Percentiles rank a stretch among this genome's conserved stretches.
phyloP scores from a whole-genome alignment of 2,329 filamentous ascomycete genomes.

The Hypoxylon sp. region DNA sequence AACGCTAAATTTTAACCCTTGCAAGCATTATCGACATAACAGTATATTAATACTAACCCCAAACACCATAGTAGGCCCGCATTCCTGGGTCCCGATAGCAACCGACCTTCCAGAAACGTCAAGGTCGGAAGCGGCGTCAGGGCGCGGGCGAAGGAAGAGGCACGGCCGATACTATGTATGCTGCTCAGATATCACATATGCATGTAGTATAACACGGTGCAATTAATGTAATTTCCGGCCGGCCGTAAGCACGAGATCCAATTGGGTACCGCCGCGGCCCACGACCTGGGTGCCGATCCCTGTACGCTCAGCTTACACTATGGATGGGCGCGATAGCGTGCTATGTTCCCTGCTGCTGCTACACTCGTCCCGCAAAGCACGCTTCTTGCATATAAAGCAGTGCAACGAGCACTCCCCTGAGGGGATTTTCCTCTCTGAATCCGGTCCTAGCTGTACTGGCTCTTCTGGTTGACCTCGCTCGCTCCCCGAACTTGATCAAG shows the following conservation, averaged over 20 bases:
- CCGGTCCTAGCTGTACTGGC: constrained; percentile 14
- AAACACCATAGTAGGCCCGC: no score
- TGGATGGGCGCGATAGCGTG: constrained; percentile 35
- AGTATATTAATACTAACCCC: no score
- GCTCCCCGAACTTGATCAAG: constrained; percentile 18
- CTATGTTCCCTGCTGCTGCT: constrained; percentile 9
- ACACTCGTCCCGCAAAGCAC: neutral
- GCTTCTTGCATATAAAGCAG: constrained; percentile 22
- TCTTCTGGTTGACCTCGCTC: constrained; percentile 18
- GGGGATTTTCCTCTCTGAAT: constrained; percentile 4
- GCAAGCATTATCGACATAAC: no score
- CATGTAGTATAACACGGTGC: constrained; percentile 5
- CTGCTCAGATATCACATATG: constrained; percentile 1
- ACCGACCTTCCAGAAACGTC: constrained; percentile 37
- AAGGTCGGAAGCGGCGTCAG: constrained; percentile 28
- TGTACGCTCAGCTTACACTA: constrained; percentile 29
- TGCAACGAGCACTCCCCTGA: constrained; percentile 1
- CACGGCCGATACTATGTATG: constrained; percentile 16
- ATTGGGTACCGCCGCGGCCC: constrained; percentile 32
- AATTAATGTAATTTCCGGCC: constrained; percentile 37
- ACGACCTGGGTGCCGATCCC: constrained; percentile 20
- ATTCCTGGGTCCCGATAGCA: constrained; percentile 29
- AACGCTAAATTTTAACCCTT: no score
- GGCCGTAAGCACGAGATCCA: constrained; percentile 20
- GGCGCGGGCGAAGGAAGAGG: constrained; percentile 4